These are phyloP conservation scores for Russula ochroleuca DNA, from an alignment of 768 basidiomycete species.

Conservation along the genomic window DNA sequence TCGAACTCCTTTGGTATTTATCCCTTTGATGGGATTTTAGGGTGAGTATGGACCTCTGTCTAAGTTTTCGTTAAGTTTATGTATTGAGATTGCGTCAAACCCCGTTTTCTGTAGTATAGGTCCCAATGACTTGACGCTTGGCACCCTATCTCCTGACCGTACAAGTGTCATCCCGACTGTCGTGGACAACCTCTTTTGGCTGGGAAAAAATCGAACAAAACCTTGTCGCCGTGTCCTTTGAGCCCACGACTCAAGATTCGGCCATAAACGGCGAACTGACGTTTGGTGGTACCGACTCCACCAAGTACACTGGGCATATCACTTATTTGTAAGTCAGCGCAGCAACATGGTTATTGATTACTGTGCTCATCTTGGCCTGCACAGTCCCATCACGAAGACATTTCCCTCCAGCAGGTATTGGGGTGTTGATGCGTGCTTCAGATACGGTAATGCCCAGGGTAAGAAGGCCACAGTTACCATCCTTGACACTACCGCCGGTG, in stretches of 20 bases:
- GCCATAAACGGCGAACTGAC: slow-evolving; percentile 37
- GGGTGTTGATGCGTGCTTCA: slow-evolving; percentile 37
- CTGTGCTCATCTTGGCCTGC: slow-evolving; percentile 1
- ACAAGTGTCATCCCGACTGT: slow-evolving; percentile 47
- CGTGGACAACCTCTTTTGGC: slow-evolving; percentile 39
- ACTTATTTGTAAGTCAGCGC: slow-evolving; percentile 30
- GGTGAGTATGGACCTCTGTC: slow-evolving; percentile 39
- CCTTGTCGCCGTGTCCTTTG: slow-evolving; percentile 35
- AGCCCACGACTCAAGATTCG: slow-evolving; percentile 30
- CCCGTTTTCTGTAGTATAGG: slow-evolving; percentile 46
- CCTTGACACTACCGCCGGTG: slow-evolving; percentile 32
- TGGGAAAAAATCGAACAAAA: slow-evolving; percentile 32
- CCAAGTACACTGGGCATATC: slow-evolving; percentile 36
- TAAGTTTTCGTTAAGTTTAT: background rate
- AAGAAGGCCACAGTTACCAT: slow-evolving; percentile 20
- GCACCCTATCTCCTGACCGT: slow-evolving; percentile 33
- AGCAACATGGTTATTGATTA: background rate
- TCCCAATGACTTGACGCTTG: slow-evolving; percentile 50
- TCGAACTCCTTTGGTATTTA: slow-evolving; percentile 38
- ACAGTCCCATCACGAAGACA: slow-evolving; percentile 34
- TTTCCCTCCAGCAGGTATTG: slow-evolving; percentile 34
- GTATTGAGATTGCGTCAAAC: background rate
- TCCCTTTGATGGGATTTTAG: slow-evolving; percentile 60
- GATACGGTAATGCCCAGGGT: slow-evolving; percentile 27
- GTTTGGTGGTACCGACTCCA: slow-evolving; percentile 36